Evolutionary conservation across 164 flowering plant species (phyloP).

Genomic region (Macadamia tetraphylla): DNA sequence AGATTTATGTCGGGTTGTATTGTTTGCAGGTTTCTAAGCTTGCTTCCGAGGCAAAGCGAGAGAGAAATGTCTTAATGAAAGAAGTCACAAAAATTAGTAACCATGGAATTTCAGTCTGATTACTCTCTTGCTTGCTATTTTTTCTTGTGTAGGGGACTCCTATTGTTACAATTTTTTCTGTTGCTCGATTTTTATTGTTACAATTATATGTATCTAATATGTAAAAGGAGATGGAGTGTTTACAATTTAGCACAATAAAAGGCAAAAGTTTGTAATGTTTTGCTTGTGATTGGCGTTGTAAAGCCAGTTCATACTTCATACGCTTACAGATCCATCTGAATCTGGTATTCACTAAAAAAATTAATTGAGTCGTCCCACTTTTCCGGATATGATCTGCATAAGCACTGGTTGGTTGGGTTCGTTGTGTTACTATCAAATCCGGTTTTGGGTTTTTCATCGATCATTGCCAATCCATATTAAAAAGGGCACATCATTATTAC

Average conservation of each 20-base stretch:
- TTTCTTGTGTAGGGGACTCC: neutral
- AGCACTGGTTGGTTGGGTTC: too few species aligned
- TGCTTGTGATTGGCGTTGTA: too few species aligned
- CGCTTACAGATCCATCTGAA: too few species aligned
- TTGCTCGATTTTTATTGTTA: too few species aligned
- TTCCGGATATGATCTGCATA: too few species aligned
- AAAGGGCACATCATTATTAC: too few species aligned
- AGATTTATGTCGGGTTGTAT: neutral
- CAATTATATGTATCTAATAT: neutral
- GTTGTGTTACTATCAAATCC: too few species aligned
- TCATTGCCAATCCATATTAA: too few species aligned
- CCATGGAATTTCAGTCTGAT: conserved; percentile 78
- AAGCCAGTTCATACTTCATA: too few species aligned
- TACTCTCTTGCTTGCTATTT: neutral
- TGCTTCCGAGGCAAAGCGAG: conserved; percentile 66
- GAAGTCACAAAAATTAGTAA: conserved; percentile 79
- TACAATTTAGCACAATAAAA: neutral
- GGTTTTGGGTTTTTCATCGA: too few species aligned
- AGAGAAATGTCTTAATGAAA: conserved; percentile 55
- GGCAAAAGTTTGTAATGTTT: conserved; percentile 3
- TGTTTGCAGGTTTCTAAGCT: conserved; percentile 58
- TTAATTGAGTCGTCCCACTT: too few species aligned
- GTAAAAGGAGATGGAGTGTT: neutral
- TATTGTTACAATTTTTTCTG: neutral
- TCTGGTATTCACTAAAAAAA: too few species aligned